A percentile compares a stretch with the other conserved stretches of the same genome.
Evolutionary conservation across 2,329 filamentous ascomycete species (phyloP).

Genomic region (Aureobasidium sp.): DNA sequence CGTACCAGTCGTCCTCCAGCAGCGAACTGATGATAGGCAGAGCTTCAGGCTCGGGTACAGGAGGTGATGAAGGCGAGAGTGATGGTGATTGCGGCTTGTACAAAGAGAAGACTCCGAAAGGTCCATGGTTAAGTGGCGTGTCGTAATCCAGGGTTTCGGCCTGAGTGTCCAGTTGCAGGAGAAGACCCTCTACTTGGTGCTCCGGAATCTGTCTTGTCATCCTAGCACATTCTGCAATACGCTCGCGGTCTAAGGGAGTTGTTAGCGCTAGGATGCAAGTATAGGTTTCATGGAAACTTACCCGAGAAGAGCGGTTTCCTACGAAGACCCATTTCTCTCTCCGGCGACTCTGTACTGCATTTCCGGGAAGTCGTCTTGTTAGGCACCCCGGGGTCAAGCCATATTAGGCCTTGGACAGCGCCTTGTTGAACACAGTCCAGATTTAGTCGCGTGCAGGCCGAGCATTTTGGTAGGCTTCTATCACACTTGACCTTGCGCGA

Average conservation of each 20-base stretch:
- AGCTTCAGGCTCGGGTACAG: constrained; percentile 1
- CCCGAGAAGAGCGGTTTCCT: constrained; percentile 9
- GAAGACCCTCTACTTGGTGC: constrained; percentile 1
- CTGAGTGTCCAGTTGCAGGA: not conserved
- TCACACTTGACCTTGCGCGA: constrained; percentile 13
- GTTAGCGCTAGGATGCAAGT: not conserved
- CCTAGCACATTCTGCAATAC: constrained; percentile 2
- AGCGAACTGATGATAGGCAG: not conserved
- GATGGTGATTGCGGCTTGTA: not conserved
- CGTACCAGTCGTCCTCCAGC: constrained; percentile 5
- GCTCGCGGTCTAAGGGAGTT: not conserved
- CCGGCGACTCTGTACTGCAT: constrained; percentile 5
- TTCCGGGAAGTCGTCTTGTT: constrained; percentile 3
- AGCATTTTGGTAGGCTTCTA: constrained; percentile 10
- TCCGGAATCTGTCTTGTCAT: not conserved
- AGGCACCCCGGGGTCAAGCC: constrained; percentile 8
- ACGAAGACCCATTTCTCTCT: constrained; percentile 8
- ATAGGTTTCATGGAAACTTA: not conserved
- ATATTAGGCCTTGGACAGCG: constrained; percentile 11
- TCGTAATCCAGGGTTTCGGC: not conserved
- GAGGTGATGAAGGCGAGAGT: not conserved
- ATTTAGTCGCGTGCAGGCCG: constrained; percentile 9
- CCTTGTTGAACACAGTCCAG: constrained; percentile 13
- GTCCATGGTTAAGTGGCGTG: not conserved
- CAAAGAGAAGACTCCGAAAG: constrained; percentile 6